A percentile compares a stretch with the other conserved stretches of the same genome.
phyloP scores from a whole-genome alignment of 1,139 yeast species.

The Nematodospora anomalae region DNA sequence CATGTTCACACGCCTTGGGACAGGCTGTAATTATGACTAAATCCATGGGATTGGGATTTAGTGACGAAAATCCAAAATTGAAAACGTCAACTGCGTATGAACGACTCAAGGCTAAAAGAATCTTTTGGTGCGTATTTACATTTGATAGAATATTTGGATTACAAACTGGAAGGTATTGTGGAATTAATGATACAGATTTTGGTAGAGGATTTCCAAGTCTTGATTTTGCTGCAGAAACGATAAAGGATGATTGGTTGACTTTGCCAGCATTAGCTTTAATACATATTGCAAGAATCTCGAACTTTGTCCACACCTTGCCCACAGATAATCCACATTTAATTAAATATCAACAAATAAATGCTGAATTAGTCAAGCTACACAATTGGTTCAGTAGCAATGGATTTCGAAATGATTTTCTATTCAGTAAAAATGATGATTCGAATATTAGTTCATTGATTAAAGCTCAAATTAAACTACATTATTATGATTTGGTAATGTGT shows the following conservation, averaged over 20 bases:
- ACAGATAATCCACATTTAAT: constrained; percentile 29
- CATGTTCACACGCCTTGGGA: constrained; percentile 53
- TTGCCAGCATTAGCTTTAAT: constrained; percentile 50
- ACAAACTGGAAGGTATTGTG: constrained; percentile 54
- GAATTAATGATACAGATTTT: constrained; percentile 39
- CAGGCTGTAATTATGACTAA: constrained; percentile 55
- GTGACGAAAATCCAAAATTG: constrained; percentile 18
- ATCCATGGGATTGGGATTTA: constrained; percentile 55
- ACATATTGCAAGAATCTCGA: constrained; percentile 42
- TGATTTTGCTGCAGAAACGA: constrained; percentile 28
- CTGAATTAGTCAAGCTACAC: constrained; percentile 30
- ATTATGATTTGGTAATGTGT: constrained; percentile 39
- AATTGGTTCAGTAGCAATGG: constrained; percentile 41
- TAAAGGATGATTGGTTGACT: constrained; percentile 55
- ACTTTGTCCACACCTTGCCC: constrained; percentile 31
- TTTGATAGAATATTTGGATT: constrained; percentile 56
- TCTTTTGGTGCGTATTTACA: constrained; percentile 59
- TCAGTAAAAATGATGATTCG: constrained; percentile 16
- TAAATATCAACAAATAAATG: constrained; percentile 36
- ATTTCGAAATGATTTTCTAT: constrained; percentile 33
- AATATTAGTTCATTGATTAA: constrained; percentile 26
- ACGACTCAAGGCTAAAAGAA: constrained; percentile 48
- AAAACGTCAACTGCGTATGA: constrained; percentile 43
- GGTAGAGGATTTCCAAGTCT: constrained; percentile 34
- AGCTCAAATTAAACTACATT: constrained; percentile 43